Evolutionary conservation across 2,329 filamentous ascomycete species (phyloP).

Genomic region (Arthroderma sp.): DNA sequence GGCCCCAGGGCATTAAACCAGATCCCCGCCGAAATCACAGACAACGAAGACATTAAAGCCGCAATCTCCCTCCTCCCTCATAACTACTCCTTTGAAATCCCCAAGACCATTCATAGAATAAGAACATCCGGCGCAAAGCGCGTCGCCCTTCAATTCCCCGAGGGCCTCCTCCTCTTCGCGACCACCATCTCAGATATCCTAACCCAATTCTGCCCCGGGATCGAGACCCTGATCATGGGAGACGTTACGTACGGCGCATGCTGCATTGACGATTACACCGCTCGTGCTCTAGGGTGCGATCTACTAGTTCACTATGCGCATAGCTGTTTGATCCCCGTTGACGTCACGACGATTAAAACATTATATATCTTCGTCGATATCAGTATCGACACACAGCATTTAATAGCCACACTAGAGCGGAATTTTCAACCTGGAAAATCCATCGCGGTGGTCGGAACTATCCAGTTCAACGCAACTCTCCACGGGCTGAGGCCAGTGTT

Average conservation of each 20-base stretch:
- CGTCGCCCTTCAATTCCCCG: slow-evolving; percentile 92
- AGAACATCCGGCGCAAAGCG: slow-evolving; percentile 64
- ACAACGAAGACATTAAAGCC: slow-evolving; percentile 72
- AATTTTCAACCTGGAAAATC: slow-evolving; percentile 79
- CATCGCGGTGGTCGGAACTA: slow-evolving; percentile 87
- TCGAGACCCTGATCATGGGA: slow-evolving; percentile 94
- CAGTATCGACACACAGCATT: slow-evolving; percentile 78
- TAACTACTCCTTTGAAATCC: slow-evolving; percentile 99
- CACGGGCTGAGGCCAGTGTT: slow-evolving; percentile 69
- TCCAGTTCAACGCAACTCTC: slow-evolving; percentile 96
- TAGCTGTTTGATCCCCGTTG: slow-evolving; percentile 89
- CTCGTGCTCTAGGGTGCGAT: slow-evolving; percentile 83
- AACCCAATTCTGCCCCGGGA: slow-evolving; percentile 80
- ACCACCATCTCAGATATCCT: slow-evolving; percentile 97
- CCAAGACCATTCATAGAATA: slow-evolving; percentile 93
- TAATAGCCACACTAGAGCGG: slow-evolving; percentile 72
- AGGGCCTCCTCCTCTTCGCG: slow-evolving; percentile 86
- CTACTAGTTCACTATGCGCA: slow-evolving; percentile 94
- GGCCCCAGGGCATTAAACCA: slow-evolving; percentile 76
- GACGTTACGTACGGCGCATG: slow-evolving; percentile 98
- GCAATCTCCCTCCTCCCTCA: slow-evolving; percentile 74
- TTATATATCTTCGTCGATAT: slow-evolving; percentile 98
- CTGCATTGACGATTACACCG: slow-evolving; percentile 97
- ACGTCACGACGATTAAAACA: slow-evolving; percentile 92
- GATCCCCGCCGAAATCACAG: slow-evolving; percentile 72